These are phyloP conservation scores for Chaetomium olivaceum DNA, from an alignment of 2,329 filamentous ascomycete species.

Conservation along the genomic window DNA sequence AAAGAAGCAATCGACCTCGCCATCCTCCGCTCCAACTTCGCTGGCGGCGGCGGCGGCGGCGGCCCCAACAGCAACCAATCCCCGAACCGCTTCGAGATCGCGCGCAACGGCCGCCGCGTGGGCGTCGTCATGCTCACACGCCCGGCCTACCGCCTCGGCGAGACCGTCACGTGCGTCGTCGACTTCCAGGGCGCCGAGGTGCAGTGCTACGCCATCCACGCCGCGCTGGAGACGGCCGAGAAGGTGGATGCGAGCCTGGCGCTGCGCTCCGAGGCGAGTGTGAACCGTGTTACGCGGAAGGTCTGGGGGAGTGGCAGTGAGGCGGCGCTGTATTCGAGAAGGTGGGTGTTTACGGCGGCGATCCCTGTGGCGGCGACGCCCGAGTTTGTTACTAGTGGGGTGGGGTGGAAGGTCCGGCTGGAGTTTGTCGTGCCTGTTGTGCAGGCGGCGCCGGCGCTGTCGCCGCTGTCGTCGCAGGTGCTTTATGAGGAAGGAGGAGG, in stretches of 20 bases:
- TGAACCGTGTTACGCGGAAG: constrained; percentile 82
- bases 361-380: constrained; percentile 84
- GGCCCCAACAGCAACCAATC: constrained; percentile 52
- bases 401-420: constrained; percentile 86
- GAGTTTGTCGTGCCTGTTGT: constrained; percentile 85
- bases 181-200: constrained; percentile 79
- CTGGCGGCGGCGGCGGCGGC: constrained; percentile 48
- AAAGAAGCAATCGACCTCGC: constrained; percentile 90
- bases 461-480: constrained; percentile 25
- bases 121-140: constrained; percentile 86
- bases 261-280: constrained; percentile 79
- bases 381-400: constrained; percentile 82
- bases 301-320: constrained; percentile 77
- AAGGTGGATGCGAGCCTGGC: constrained; percentile 78
- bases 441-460: constrained; percentile 35
- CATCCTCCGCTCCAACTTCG: constrained; percentile 78
- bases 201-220: constrained; percentile 81
- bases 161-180: constrained; percentile 79
- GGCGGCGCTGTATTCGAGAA: constrained; percentile 76
- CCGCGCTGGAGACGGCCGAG: constrained; percentile 84
- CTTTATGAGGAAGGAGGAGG: constrained; percentile 34
- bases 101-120: constrained; percentile 86
- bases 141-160: constrained; percentile 84
- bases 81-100: constrained; percentile 93
- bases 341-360: constrained; percentile 77